Base-by-base conservation (phyloP, 495 filamentous ascomycete genomes). In the Tuber borchii region DNA sequence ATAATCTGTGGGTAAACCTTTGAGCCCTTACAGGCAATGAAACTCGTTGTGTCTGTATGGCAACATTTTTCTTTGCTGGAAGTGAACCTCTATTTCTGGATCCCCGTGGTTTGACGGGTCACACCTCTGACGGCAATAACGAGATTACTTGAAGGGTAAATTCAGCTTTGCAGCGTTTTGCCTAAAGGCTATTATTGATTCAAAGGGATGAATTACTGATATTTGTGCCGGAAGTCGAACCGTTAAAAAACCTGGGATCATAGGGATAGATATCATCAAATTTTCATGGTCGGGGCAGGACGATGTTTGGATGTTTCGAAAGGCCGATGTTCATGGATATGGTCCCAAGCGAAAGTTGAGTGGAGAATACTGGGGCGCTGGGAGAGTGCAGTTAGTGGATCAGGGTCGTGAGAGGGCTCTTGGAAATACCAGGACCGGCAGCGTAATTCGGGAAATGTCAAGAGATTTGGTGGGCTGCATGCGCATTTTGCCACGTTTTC, bases 401-500 rank as follows among this genome's bases (percentile, higher is more conserved):
- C 48, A 26, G n/a, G 1, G n/a, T 9, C 5, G 48, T n/a, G 48
- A 20, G 48, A 37, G 48, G 22, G 22, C 48, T 7, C 22, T 56
- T 56, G 6, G 48, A 22, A 56, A 56, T 42, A 42, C 40, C 40
- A 10, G 40, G 40, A 42, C 40, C 40, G 7, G 2, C 22, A 3
- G n/a, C 3, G 48, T 26, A n/a, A n/a, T 56, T 26, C 48, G 9
- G 48, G 48, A 56, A 56, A 56, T 56, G n/a, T 56, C n/a, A 56
- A 56, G n/a, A 26, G 2, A 37, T 22, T 74, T 61, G 74, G 72
- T 76, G 72, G 78, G 70, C 44, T 75, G 69, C 77, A 69, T 78
- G 75, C 76, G 51, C 69, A 75, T 79, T 78, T 73, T 70, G 78
- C 78, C 78, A 79, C 78, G 78, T 79, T 79, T 79, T 75, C 78